A percentile compares a stretch with the other conserved stretches of the same genome.
Evolutionary conservation across 352 stramenopile species (phyloP).

Genomic region (Globisporangium uncinulatum): DNA sequence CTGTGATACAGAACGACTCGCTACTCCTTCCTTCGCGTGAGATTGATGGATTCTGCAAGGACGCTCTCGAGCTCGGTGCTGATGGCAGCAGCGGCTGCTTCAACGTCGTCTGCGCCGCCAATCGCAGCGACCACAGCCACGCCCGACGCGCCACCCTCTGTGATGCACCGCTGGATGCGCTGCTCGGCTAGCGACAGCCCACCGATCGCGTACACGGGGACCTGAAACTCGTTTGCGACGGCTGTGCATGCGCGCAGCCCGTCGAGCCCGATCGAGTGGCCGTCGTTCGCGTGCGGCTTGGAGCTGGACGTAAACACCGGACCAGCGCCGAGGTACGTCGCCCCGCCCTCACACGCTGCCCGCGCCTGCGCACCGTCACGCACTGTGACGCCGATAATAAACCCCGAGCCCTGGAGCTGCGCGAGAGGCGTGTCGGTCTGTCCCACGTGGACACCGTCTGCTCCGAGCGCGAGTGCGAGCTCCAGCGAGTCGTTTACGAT

Average conservation of each 20-base stretch:
- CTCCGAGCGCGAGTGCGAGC: slow-evolving; percentile 35
- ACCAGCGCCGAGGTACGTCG: slow-evolving; percentile 43
- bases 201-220: slow-evolving; percentile 52
- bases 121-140: slow-evolving; percentile 54
- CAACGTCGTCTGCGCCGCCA: slow-evolving; percentile 23
- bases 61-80: slow-evolving; percentile 14
- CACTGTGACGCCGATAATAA: slow-evolving; percentile 52
- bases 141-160: slow-evolving; percentile 26
- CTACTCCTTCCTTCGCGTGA: not conserved
- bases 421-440: slow-evolving; percentile 29
- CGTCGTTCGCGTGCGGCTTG: slow-evolving; percentile 51
- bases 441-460: slow-evolving; percentile 50
- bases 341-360: slow-evolving; percentile 32
- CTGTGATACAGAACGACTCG: not conserved
- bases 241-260: slow-evolving; percentile 25
- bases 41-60: not conserved
- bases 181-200: slow-evolving; percentile 29
- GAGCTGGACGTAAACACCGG: slow-evolving; percentile 48
- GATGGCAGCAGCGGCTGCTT: slow-evolving; percentile 21
- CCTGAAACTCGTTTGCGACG: slow-evolving; percentile 16
- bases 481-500: slow-evolving; percentile 56
- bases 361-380: slow-evolving; percentile 34
- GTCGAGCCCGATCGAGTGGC: slow-evolving; percentile 32
- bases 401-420: slow-evolving; percentile 18
- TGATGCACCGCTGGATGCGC: slow-evolving; percentile 35